Conservation (phyloP, 2,329 filamentous ascomycete species). For the Ophiostoma montium region DNA sequence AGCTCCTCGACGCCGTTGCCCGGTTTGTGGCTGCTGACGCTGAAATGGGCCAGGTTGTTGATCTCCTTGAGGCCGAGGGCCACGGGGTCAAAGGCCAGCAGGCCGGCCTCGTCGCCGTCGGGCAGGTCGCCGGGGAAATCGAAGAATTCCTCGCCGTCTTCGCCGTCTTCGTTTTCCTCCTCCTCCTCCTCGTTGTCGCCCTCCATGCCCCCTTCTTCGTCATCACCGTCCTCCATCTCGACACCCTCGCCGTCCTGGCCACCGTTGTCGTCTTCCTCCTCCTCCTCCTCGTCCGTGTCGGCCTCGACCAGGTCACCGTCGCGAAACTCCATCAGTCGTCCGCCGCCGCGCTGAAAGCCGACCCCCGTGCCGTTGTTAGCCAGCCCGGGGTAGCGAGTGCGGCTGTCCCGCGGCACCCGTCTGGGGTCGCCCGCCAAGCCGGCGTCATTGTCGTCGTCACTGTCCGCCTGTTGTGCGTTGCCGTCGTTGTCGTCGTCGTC, state of each 20-base stretch:
- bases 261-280: neutral
- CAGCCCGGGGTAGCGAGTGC: too few relatives aligned
- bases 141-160: constrained; percentile 1
- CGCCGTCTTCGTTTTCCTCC: neutral
- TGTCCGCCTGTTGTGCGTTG: constrained; percentile 6
- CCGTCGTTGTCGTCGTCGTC: constrained; percentile 2
- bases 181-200: neutral
- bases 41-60: constrained; percentile 70
- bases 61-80: constrained; percentile 61
- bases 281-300: neutral
- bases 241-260: neutral
- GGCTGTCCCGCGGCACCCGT: neutral
- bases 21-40: constrained; percentile 67
- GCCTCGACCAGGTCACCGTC: neutral
- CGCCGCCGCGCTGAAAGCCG: neutral
- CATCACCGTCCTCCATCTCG: neutral
- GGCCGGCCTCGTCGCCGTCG: constrained; percentile 11
- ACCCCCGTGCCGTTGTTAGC: neutral
- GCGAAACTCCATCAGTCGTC: neutral
- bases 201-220: constrained; percentile 1
- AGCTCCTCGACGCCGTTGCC: constrained; percentile 67
- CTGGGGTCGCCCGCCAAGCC: neutral
- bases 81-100: constrained; percentile 33
- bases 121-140: constrained; percentile 2
- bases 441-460: constrained; percentile 12